These are phyloP conservation scores for Lepidium aucheri DNA, from an alignment of 345 rosid species.

Conservation along the genomic window DNA sequence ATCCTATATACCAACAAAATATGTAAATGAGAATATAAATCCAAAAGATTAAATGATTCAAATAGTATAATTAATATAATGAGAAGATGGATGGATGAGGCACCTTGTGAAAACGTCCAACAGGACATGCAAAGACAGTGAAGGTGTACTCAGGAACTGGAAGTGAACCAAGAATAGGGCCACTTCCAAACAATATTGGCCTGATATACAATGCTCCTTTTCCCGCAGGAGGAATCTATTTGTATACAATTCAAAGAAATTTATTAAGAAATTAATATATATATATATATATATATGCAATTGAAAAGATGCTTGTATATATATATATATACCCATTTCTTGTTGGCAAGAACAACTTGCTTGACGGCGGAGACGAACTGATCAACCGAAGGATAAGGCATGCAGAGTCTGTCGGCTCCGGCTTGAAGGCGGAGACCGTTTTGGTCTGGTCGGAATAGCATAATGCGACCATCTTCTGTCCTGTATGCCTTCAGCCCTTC, in stretches of 20 bases:
- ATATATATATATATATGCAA: neutral
- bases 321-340: too few species aligned
- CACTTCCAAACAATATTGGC: constrained; percentile 56
- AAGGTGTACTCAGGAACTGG: constrained; percentile 53
- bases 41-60: too few species aligned
- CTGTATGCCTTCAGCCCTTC: constrained; percentile 58
- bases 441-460: constrained; percentile 35
- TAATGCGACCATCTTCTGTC: constrained; percentile 43
- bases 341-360: too few species aligned
- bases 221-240: constrained; percentile 47
- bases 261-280: too few species aligned
- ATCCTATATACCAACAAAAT: constrained; percentile 25
- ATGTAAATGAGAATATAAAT: too few species aligned
- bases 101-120: constrained; percentile 45
- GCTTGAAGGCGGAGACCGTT: constrained; percentile 21
- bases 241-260: too few species aligned
- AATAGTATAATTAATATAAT: neutral
- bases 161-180: constrained; percentile 39
- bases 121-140: constrained; percentile 44
- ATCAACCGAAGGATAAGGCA: too few species aligned
- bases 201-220: constrained; percentile 58
- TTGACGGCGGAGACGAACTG: too few species aligned
- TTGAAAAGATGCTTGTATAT: too few species aligned
- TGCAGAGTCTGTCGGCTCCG: too few species aligned
- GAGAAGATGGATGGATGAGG: neutral